phyloP scores from a whole-genome alignment of 78 protist species.

The Ministeria vibrans region DNA sequence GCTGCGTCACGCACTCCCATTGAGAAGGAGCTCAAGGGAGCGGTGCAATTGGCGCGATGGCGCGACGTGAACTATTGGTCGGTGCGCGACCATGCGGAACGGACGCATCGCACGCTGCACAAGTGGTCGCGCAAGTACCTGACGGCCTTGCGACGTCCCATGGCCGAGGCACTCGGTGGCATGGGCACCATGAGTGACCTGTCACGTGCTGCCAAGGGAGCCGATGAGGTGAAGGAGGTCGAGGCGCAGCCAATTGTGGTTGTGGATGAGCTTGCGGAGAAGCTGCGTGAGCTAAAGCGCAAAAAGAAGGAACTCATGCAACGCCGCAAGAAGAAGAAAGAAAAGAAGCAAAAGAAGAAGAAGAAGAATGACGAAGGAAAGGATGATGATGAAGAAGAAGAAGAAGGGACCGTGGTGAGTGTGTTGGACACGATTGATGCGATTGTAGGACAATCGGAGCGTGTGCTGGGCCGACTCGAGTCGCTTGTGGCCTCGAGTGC shows the following conservation, averaged over 20 bases:
- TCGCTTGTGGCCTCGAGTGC: too few species aligned
- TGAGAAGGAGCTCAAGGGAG: constrained; percentile 14
- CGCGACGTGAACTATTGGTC: constrained; percentile 39
- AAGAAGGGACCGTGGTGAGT: too few species aligned
- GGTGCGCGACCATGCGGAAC: constrained; percentile 24
- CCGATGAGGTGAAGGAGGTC: neutral
- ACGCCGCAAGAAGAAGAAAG: neutral
- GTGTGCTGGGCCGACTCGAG: too few species aligned
- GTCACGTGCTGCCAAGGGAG: neutral
- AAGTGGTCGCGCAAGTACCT: neutral
- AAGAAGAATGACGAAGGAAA: neutral
- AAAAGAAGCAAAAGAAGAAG: neutral
- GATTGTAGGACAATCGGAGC: too few species aligned
- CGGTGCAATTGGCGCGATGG: constrained; percentile 34
- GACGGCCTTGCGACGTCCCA: neutral
- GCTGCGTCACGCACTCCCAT: neutral
- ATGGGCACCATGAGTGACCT: too few species aligned
- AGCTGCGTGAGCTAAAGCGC: neutral
- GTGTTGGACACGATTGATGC: too few species aligned
- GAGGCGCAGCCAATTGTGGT: neutral
- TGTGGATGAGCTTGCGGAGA: neutral
- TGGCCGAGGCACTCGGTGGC: too few species aligned
- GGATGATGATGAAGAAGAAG: neutral
- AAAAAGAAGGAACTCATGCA: neutral
- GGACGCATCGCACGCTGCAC: constrained; percentile 30